phyloP scores from a whole-genome alignment of 2,329 filamentous ascomycete species.

The Pseudogymnoascus sp. region DNA sequence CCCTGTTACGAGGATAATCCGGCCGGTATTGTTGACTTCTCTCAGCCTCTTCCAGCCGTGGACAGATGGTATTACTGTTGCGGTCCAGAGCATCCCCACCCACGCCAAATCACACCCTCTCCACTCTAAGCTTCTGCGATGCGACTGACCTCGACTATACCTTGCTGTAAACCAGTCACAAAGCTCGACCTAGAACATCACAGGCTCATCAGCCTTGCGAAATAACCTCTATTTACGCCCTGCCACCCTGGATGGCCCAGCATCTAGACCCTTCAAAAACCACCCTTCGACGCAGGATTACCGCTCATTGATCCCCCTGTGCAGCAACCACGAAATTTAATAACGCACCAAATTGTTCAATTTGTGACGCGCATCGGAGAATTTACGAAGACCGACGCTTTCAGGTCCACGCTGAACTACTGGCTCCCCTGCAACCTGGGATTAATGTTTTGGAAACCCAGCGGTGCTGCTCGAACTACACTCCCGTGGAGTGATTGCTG shows the following conservation, averaged over 20 bases:
- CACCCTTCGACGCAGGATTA: background rate
- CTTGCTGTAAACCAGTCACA: background rate
- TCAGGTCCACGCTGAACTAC: background rate
- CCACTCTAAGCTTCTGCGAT: slow-evolving; percentile 6
- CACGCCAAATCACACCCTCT: background rate
- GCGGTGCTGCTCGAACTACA: background rate
- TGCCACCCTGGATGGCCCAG: slow-evolving; percentile 1
- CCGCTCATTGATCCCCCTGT: background rate
- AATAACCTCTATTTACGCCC: background rate
- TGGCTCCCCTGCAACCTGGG: slow-evolving; percentile 1
- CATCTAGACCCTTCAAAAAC: slow-evolving; percentile 2
- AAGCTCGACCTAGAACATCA: background rate
- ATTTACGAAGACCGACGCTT: background rate
- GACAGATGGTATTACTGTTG: background rate
- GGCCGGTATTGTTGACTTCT: slow-evolving; percentile 1
- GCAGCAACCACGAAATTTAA: background rate
- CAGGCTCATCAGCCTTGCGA: slow-evolving; percentile 2
- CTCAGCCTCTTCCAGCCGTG: slow-evolving; percentile 4
- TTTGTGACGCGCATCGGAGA: background rate
- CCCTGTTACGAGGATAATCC: background rate
- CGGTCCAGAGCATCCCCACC: background rate
- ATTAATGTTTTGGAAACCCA: slow-evolving; percentile 5
- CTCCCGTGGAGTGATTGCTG: slow-evolving; percentile 1
- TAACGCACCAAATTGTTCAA: background rate
- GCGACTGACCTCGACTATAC: slow-evolving; percentile 1